Conservation (phyloP, 352 stramenopile genomes). For the Pythium sukuiense region DNA sequence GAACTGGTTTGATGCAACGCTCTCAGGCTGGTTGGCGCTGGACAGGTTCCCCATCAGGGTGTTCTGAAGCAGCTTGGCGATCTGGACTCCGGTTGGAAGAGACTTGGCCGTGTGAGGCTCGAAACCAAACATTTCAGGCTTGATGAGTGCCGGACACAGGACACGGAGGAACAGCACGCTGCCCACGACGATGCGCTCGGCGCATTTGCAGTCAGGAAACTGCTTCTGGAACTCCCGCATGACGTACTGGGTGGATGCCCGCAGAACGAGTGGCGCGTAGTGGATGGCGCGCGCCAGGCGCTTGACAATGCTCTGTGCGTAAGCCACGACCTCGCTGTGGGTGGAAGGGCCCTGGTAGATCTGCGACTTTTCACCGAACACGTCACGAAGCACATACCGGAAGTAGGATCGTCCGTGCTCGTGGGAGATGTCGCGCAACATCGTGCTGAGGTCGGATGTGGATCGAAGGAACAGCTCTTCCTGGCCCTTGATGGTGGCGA, state of each 20-base stretch:
- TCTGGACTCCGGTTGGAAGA: slow-evolving; percentile 58
- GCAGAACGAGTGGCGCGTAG: slow-evolving; percentile 70
- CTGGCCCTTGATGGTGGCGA: slow-evolving; percentile 51
- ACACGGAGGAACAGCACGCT: slow-evolving; percentile 76
- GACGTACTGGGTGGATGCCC: slow-evolving; percentile 70
- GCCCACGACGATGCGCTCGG: slow-evolving; percentile 72
- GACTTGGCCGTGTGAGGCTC: slow-evolving; percentile 50
- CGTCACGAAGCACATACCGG: slow-evolving; percentile 72
- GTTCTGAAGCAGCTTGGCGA: slow-evolving; percentile 82
- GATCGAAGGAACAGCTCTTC: slow-evolving; percentile 83
- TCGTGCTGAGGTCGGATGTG: slow-evolving; percentile 63
- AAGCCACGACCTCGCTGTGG: slow-evolving; percentile 45
- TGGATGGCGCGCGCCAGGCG: slow-evolving; percentile 71
- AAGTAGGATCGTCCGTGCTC: slow-evolving; percentile 78
- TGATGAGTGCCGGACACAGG: slow-evolving; percentile 75
- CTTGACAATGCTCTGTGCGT: slow-evolving; percentile 63
- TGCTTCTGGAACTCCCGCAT: slow-evolving; percentile 66
- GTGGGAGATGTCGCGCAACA: slow-evolving; percentile 73
- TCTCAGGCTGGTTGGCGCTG: slow-evolving; percentile 44
- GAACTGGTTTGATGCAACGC: slow-evolving; percentile 56
- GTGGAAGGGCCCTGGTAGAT: slow-evolving; percentile 44
- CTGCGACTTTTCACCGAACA: slow-evolving; percentile 65
- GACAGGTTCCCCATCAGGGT: slow-evolving; percentile 64
- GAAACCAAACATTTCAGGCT: slow-evolving; percentile 82
- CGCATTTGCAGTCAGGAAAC: slow-evolving; percentile 63